Evolutionary conservation across 1,284 basidiomycete species (phyloP).

Genomic region (Puccinia hordei): DNA sequence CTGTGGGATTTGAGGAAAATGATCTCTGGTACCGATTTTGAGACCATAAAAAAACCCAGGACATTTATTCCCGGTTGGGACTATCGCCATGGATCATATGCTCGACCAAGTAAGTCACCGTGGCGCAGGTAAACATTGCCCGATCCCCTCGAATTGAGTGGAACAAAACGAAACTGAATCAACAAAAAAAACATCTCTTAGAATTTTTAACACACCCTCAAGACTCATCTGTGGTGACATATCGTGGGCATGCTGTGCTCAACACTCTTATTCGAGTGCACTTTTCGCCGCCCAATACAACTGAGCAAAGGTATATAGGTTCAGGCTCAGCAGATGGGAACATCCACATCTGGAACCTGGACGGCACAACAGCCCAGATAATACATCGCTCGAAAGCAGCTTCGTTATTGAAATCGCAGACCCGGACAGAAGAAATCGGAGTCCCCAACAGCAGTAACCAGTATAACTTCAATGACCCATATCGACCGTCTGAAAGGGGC

Average conservation of each 20-base stretch:
- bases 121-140: neutral
- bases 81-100: constrained; percentile 67
- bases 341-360: constrained; percentile 85
- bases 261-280: constrained; percentile 92
- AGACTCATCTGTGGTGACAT: constrained; percentile 95
- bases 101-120: constrained; percentile 48
- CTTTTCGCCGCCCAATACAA: constrained; percentile 88
- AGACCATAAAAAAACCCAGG: constrained; percentile 59
- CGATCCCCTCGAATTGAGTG: neutral
- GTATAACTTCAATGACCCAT: constrained; percentile 54
- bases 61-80: constrained; percentile 75
- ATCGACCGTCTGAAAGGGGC: constrained; percentile 40
- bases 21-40: constrained; percentile 73
- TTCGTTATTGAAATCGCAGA: constrained; percentile 66
- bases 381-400: constrained; percentile 76
- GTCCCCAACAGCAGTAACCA: constrained; percentile 58
- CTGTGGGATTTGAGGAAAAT: constrained; percentile 95
- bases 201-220: constrained; percentile 65
- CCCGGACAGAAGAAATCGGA: constrained; percentile 55
- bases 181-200: neutral
- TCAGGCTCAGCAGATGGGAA: constrained; percentile 69
- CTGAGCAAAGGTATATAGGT: constrained; percentile 89
- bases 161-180: neutral
- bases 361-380: constrained; percentile 79
- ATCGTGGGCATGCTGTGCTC: constrained; percentile 86